phyloP scores from a whole-genome alignment of 257 asterid species.

The Eustoma russellianum region DNA sequence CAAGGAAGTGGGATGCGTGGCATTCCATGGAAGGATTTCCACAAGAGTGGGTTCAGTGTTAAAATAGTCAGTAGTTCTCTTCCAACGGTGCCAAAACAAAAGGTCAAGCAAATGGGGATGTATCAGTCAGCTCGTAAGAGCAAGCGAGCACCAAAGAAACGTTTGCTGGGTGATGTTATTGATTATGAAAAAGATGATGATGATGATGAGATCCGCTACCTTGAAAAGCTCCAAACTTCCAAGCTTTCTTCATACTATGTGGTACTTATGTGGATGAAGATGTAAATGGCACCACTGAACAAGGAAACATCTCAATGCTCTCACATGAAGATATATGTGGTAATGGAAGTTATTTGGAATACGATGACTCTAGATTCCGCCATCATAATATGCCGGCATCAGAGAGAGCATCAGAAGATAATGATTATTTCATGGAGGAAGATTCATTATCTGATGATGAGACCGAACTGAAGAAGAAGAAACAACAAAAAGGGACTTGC shows the following conservation, averaged over 20 bases:
- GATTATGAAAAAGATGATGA: constrained; percentile 45
- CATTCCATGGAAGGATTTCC: constrained; percentile 75
- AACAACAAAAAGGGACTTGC: constrained; percentile 22
- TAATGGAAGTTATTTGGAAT: constrained; percentile 23
- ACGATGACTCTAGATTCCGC: constrained; percentile 30
- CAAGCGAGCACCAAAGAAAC: constrained; percentile 31
- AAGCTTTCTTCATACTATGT: constrained; percentile 24
- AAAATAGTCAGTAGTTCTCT: constrained; percentile 20
- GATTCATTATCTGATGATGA: constrained; percentile 41
- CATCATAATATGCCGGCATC: constrained; percentile 35
- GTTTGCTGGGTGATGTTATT: constrained; percentile 27
- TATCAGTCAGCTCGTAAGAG: constrained; percentile 27
- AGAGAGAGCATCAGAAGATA: constrained; percentile 34
- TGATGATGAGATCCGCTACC: constrained; percentile 73
- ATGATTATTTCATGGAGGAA: constrained; percentile 40
- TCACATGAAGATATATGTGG: constrained; percentile 26
- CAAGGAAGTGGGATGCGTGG: constrained; percentile 42
- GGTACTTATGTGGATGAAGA: constrained; percentile 35
- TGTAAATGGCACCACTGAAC: constrained; percentile 36
- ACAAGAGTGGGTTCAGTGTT: constrained; percentile 42
- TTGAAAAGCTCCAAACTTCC: constrained; percentile 53
- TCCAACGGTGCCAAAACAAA: constrained; percentile 22
- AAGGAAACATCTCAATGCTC: constrained; percentile 37
- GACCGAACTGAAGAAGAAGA: constrained; percentile 37
- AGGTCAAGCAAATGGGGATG: constrained; percentile 23